Evolutionary conservation across 2,329 filamentous ascomycete species (phyloP).

Genomic region (Fusarium veterinarium): DNA sequence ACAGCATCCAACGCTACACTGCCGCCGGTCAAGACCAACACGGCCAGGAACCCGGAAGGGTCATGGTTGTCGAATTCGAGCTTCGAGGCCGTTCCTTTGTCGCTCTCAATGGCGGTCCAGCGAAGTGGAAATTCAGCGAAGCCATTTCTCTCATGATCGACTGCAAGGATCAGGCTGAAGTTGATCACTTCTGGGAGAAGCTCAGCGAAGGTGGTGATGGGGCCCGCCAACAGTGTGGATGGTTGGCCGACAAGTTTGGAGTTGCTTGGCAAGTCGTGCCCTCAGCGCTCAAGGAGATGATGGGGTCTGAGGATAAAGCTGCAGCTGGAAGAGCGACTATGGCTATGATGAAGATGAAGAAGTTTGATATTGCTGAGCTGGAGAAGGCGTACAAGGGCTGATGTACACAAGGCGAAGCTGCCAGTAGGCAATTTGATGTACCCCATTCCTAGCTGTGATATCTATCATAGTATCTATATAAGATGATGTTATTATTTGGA

Average conservation of each 20-base stretch:
- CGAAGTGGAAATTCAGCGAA: constrained; percentile 52
- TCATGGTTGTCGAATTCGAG: constrained; percentile 53
- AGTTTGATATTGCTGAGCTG: constrained; percentile 55
- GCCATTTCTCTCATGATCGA: constrained; percentile 58
- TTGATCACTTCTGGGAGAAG: constrained; percentile 60
- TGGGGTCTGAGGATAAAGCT: constrained; percentile 50
- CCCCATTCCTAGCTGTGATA: not conserved
- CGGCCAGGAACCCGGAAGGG: constrained; percentile 46
- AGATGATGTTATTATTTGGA: not conserved
- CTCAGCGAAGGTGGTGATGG: constrained; percentile 55
- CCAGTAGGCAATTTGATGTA: not conserved
- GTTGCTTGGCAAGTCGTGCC: constrained; percentile 61
- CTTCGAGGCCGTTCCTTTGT: constrained; percentile 55
- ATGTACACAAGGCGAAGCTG: not conserved
- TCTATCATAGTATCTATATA: not conserved
- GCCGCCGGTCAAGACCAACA: constrained; percentile 48
- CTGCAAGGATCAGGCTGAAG: constrained; percentile 58
- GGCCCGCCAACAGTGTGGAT: constrained; percentile 55
- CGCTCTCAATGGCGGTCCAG: constrained; percentile 58
- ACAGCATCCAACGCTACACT: constrained; percentile 47
- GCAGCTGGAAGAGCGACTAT: constrained; percentile 46
- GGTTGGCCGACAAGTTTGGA: constrained; percentile 59
- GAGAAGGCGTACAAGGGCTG: constrained; percentile 48
- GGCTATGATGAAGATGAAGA: constrained; percentile 58
- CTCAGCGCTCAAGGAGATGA: constrained; percentile 49